A percentile compares a stretch with the other conserved stretches of the same genome.
phyloP scores from a whole-genome alignment of 805 yeast genomes.

The Wickerhamomyces xylosicus region DNA sequence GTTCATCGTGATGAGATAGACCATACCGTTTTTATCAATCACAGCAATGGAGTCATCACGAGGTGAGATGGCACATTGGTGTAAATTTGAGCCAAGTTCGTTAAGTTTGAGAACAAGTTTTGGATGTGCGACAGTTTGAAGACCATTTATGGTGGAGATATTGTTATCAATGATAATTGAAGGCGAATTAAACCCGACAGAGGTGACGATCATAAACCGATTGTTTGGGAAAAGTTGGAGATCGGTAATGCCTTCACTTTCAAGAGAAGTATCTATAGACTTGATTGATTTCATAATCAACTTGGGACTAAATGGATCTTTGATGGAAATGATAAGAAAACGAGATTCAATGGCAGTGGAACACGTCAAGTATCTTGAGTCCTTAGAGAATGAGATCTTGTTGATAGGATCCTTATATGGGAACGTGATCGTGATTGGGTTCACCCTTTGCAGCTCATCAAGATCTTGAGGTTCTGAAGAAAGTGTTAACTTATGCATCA shows the following conservation, averaged over 20 bases:
- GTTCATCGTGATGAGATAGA: constrained; percentile 58
- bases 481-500: constrained; percentile 34
- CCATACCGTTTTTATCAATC: constrained; percentile 67
- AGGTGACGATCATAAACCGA: constrained; percentile 42
- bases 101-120: constrained; percentile 51
- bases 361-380: constrained; percentile 62
- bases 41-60: constrained; percentile 81
- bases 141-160: constrained; percentile 32
- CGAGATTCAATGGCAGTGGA: constrained; percentile 63
- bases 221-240: constrained; percentile 63
- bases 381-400: constrained; percentile 59
- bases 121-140: constrained; percentile 45
- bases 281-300: constrained; percentile 60
- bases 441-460: constrained; percentile 25
- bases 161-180: constrained; percentile 61
- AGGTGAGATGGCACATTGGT: constrained; percentile 67
- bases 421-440: constrained; percentile 62
- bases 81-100: constrained; percentile 75
- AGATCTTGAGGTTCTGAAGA: constrained; percentile 1
- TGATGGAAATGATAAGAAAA: constrained; percentile 62
- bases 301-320: constrained; percentile 53
- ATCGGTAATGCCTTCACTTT: constrained; percentile 85
- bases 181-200: constrained; percentile 54
- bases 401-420: constrained; percentile 85
- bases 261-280: constrained; percentile 52